Evolutionary conservation across 1,284 basidiomycete genomes (phyloP), one percentile per base, ranked within the genome.

Genomic region (Leccinum subrobustum): DNA sequence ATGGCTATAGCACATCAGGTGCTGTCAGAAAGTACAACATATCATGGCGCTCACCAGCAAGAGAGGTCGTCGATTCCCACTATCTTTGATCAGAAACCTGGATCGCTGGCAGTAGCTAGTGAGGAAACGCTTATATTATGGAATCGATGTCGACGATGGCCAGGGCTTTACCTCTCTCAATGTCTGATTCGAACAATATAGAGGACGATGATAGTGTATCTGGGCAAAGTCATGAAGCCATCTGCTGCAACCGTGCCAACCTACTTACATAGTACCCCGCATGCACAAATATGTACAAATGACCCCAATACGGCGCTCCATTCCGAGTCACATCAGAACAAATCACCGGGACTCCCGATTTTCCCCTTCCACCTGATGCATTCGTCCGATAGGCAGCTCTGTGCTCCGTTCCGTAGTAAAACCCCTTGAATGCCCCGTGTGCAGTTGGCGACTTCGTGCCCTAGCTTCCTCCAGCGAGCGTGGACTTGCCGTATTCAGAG

Each of bases 401-500:
- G 7, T 39, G 7, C 37, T 39, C 16, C 3, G 37, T 39, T 37
- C 37, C 3, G 37, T 39, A 39, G 37, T 39, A 39, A 39, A 39
- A 31, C 29, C 64, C 64, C 27, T 27, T 27, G 1, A 63, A 63
- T 4, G 23, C 20, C 2, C 64, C 60, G 1, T 1, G 9, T 29
- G 5, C 57, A 8, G 37, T 60, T 1, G 44, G 48, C 2, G 58
- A 58, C n/a, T 66, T 57, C 12, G 56, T 58, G 1, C 65, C 63
- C 14, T 66, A 58, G 6, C 31, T 67, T 8, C 58, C 62, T 27
- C 62, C 67, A 12, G 11, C 14, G 2, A 14, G 11, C 12, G 52
- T 58, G n/a, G 29, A 50, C 2, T 23, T 67, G 0, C 66, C 63
- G 2, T 60, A 63, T 33, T 59, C 65, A 8, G 35, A 69, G 6